These are phyloP conservation scores for Tetracladium setigerum DNA, from an alignment of 495 filamentous ascomycete genomes.

Conservation along the genomic window DNA sequence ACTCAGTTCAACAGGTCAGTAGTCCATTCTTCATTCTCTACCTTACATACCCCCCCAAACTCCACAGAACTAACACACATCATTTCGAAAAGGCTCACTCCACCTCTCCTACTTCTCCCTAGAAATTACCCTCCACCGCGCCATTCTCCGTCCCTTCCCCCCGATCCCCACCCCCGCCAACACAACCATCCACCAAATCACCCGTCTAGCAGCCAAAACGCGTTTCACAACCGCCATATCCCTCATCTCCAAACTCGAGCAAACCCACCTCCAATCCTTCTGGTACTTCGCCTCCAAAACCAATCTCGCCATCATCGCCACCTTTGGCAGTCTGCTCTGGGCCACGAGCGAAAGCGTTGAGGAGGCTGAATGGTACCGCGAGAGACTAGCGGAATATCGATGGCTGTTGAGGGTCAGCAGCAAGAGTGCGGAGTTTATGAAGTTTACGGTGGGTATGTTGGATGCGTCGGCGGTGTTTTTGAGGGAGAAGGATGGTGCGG, in stretches of 20 bases:
- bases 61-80: neutral
- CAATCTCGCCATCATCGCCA: slow-evolving; percentile 74
- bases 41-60: no score
- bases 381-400: slow-evolving; percentile 76
- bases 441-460: slow-evolving; percentile 21
- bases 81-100: slow-evolving; percentile 57
- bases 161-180: slow-evolving; percentile 60
- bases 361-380: slow-evolving; percentile 89
- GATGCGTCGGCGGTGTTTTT: slow-evolving; percentile 17
- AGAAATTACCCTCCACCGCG: slow-evolving; percentile 76
- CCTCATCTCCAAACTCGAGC: slow-evolving; percentile 63
- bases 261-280: slow-evolving; percentile 63
- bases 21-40: neutral
- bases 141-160: slow-evolving; percentile 69
- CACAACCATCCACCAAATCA: slow-evolving; percentile 55
- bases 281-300: slow-evolving; percentile 78
- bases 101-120: slow-evolving; percentile 79
- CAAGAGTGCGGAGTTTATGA: slow-evolving; percentile 49
- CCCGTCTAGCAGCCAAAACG: slow-evolving; percentile 79
- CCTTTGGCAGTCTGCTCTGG: slow-evolving; percentile 74
- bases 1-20: slow-evolving; percentile 40
- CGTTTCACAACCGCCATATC: slow-evolving; percentile 69
- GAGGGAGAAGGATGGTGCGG: neutral
- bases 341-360: slow-evolving; percentile 76
- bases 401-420: slow-evolving; percentile 88